phyloP scores from a whole-genome alignment of 441 rosid genomes.

The Biscutella laevigata region DNA sequence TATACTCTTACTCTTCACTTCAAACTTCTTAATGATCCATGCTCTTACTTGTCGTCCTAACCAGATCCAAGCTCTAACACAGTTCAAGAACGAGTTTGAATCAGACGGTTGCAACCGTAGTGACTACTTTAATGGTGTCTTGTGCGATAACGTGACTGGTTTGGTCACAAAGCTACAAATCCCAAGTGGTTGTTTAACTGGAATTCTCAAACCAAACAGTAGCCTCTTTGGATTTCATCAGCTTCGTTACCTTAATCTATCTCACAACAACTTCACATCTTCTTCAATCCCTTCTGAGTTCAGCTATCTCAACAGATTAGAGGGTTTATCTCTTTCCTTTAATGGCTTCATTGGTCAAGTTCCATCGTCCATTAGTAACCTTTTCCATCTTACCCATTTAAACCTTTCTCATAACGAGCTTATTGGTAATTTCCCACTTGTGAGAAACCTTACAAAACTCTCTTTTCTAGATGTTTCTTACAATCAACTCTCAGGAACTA shows the following conservation, averaged over 20 bases:
- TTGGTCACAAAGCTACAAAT: background rate
- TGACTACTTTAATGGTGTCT: background rate
- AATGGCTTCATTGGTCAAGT: background rate
- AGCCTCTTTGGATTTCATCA: background rate
- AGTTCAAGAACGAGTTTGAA: slow-evolving; percentile 10
- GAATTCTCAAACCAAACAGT: background rate
- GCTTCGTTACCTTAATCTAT: background rate
- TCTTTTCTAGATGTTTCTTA: background rate
- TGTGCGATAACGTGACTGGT: background rate
- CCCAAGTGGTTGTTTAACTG: background rate
- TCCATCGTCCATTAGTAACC: slow-evolving; percentile 1
- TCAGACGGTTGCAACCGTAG: background rate
- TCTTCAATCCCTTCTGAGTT: background rate
- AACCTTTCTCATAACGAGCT: background rate
- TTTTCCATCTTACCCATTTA: background rate
- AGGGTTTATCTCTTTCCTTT: background rate
- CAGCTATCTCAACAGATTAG: background rate
- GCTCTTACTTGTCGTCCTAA: background rate
- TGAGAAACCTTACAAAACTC: background rate
- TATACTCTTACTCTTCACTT: background rate
- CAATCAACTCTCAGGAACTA: background rate
- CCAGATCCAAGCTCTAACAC: background rate
- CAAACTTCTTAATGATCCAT: background rate
- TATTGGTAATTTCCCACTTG: slow-evolving; percentile 1
- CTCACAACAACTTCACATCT: background rate